Conservation (phyloP, 495 filamentous ascomycete species). For the Lepraria neglecta region DNA sequence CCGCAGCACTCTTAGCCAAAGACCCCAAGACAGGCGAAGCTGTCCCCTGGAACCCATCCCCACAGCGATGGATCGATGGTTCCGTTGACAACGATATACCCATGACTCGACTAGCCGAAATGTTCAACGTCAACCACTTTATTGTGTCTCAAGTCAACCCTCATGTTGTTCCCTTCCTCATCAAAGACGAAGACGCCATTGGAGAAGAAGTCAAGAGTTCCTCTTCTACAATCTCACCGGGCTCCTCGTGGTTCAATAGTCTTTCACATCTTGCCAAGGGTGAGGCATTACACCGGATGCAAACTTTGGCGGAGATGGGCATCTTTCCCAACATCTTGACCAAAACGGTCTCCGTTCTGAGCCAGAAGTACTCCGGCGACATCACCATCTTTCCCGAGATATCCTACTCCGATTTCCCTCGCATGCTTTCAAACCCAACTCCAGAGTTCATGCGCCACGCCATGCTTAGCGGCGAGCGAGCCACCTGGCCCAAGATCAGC, state of each 20-base stretch:
- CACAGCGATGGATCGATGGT: constrained; percentile 84
- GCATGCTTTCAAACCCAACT: constrained; percentile 80
- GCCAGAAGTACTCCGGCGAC: constrained; percentile 89
- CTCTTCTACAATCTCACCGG: constrained; percentile 35
- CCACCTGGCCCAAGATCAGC: constrained; percentile 84
- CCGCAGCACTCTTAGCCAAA: constrained; percentile 72
- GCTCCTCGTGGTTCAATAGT: constrained; percentile 55
- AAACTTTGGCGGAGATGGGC: constrained; percentile 73
- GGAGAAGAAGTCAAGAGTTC: constrained; percentile 35
- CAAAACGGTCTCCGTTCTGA: constrained; percentile 73
- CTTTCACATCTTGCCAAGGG: constrained; percentile 71
- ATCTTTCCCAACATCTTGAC: constrained; percentile 74
- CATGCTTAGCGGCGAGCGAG: constrained; percentile 69
- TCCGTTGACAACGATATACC: constrained; percentile 92
- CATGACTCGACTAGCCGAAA: constrained; percentile 83
- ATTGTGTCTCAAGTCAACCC: constrained; percentile 97
- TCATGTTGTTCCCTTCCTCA: constrained; percentile 82
- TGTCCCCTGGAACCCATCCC: constrained; percentile 74
- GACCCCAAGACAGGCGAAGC: constrained; percentile 73
- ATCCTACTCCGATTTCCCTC: constrained; percentile 63
- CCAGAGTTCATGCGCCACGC: constrained; percentile 79
- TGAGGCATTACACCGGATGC: constrained; percentile 74
- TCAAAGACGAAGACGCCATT: constrained; percentile 58
- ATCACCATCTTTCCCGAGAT: constrained; percentile 89
- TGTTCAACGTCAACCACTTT: constrained; percentile 98